A percentile compares a stretch with the other conserved stretches of the same genome.
These are phyloP conservation scores for Cadophora gregata DNA, from an alignment of 2,329 filamentous ascomycete species.

Conservation along the genomic window DNA sequence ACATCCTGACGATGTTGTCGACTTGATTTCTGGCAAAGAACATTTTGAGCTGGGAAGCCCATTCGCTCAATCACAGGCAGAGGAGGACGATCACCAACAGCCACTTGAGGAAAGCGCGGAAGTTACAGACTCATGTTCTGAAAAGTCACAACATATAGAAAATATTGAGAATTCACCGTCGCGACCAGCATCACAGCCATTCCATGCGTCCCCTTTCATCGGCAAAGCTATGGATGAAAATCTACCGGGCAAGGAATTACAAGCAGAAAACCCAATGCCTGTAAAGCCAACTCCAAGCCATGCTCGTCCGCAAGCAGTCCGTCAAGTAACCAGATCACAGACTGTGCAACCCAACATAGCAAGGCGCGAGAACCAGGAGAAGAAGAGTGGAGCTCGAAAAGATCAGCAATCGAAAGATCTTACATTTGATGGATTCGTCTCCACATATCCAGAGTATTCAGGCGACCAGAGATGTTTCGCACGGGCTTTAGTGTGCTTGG, in stretches of 20 bases:
- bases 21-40: background rate
- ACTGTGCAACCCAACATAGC: background rate
- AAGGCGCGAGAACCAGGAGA: background rate
- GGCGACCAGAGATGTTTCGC: constrained; percentile 52
- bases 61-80: background rate
- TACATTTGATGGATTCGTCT: constrained; percentile 48
- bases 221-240: background rate
- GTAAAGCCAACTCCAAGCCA: background rate
- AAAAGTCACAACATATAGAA: background rate
- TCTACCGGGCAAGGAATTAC: background rate
- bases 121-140: background rate
- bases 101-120: background rate
- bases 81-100: background rate
- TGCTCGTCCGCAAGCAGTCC: background rate
- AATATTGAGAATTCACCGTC: background rate
- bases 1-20: background rate
- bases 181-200: background rate
- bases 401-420: background rate
- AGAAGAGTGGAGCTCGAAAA: background rate
- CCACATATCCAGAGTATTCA: constrained; percentile 51
- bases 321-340: background rate
- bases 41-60: background rate
- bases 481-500: constrained; percentile 52
- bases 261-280: background rate
- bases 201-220: background rate